Conservation (phyloP, 2,329 filamentous ascomycete genomes). For the Chalaropsis thielavioides region DNA sequence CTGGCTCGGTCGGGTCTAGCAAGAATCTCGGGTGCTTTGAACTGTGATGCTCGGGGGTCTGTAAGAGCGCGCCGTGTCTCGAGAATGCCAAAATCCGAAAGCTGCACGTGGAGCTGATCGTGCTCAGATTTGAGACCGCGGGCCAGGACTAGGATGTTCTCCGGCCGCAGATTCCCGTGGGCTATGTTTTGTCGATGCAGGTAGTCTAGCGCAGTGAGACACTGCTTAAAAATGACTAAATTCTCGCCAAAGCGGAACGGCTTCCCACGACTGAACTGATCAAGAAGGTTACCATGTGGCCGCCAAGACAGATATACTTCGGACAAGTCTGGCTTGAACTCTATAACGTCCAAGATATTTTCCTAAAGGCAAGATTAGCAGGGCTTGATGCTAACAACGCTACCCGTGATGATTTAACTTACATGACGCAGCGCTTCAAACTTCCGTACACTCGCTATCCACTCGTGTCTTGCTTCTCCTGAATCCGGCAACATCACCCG, state of each 20-base stretch:
- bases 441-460: background rate
- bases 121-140: background rate
- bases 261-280: background rate
- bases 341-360: background rate
- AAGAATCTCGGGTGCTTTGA: slow-evolving; percentile 8
- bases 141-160: slow-evolving; percentile 5
- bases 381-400: no score
- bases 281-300: background rate
- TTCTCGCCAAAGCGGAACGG: background rate
- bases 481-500: background rate
- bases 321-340: background rate
- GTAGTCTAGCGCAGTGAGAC: slow-evolving; percentile 2
- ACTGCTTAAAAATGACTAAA: background rate
- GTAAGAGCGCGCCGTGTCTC: background rate
- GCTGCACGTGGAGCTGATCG: background rate
- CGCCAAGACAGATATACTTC: background rate
- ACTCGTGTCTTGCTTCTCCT: background rate
- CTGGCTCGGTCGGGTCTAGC: background rate
- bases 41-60: background rate
- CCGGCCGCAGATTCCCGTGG: slow-evolving; percentile 7
- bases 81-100: slow-evolving; percentile 13
- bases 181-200: slow-evolving; percentile 2
- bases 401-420: background rate
- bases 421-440: background rate
- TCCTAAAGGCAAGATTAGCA: background rate